phyloP scores from a whole-genome alignment of 2,329 filamentous ascomycete species.

The Cladophialophora psammophila region DNA sequence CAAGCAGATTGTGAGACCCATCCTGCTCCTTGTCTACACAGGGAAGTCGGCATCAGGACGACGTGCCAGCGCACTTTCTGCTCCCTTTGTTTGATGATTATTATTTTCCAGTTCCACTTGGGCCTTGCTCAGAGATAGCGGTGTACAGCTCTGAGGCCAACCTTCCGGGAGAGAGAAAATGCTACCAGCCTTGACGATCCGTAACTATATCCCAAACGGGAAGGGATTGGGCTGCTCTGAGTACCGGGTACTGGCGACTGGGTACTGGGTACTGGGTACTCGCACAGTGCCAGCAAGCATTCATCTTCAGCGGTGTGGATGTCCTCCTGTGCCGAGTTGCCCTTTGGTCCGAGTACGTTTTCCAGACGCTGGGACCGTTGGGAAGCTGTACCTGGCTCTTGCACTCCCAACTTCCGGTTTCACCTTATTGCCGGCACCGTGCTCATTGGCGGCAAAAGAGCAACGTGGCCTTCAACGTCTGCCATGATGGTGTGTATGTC shows the following conservation, averaged over 20 bases:
- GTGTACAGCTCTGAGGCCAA: slow-evolving; percentile 8
- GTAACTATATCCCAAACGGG: slow-evolving; percentile 9
- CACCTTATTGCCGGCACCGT: slow-evolving; percentile 4
- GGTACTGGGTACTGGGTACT: too few species aligned
- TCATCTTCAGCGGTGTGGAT: slow-evolving; percentile 10
- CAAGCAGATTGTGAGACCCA: slow-evolving; percentile 14
- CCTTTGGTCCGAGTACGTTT: slow-evolving; percentile 7
- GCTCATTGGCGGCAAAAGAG: slow-evolving; percentile 6
- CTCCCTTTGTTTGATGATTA: slow-evolving; percentile 7
- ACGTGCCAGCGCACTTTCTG: slow-evolving; percentile 2
- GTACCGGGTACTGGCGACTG: too few species aligned
- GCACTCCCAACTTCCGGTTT: slow-evolving; percentile 6
- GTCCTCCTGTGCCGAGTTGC: slow-evolving; percentile 1
- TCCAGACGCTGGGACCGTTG: not conserved
- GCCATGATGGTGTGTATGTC: slow-evolving; percentile 19
- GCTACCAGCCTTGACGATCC: not conserved
- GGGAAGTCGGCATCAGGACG: slow-evolving; percentile 7
- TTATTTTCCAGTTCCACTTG: slow-evolving; percentile 11
- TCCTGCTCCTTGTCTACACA: slow-evolving; percentile 1
- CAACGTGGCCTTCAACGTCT: slow-evolving; percentile 12
- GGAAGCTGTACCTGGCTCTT: slow-evolving; percentile 1
- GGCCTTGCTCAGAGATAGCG: slow-evolving; percentile 12
- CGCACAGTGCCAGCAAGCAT: not conserved
- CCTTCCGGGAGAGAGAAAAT: slow-evolving; percentile 1
- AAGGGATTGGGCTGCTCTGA: slow-evolving; percentile 6